Percentiles rank a stretch among this genome's conserved stretches.
Evolutionary conservation across 140 eudicot species (phyloP).

Genomic region (Stevia rebaudiana): DNA sequence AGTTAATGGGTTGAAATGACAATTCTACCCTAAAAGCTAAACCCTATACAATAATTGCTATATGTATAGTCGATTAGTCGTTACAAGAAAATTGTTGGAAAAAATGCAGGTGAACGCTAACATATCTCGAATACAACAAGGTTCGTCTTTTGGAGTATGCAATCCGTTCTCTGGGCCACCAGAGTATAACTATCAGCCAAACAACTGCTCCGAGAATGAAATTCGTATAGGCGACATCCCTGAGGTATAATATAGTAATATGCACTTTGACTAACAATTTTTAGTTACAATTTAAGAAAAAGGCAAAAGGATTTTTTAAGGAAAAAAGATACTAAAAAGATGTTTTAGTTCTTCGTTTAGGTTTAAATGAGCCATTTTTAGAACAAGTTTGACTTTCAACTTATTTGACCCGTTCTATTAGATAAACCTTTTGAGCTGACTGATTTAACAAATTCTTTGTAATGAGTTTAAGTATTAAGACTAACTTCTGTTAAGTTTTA

Average conservation of each 20-base stretch:
- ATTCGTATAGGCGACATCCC: slow-evolving; percentile 77
- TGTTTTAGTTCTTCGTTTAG: not conserved
- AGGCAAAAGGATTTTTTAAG: too few relatives aligned
- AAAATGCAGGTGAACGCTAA: slow-evolving; percentile 62
- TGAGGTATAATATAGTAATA: slow-evolving; percentile 49
- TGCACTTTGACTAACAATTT: not conserved
- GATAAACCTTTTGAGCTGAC: not conserved
- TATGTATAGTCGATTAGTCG: too few relatives aligned
- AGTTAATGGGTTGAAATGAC: not conserved
- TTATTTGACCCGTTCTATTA: not conserved
- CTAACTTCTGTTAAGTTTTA: too few relatives aligned
- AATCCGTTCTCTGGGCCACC: slow-evolving; percentile 94
- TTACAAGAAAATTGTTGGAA: not conserved
- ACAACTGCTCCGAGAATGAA: slow-evolving; percentile 57
- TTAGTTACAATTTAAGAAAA: not conserved
- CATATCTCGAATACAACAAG: slow-evolving; percentile 46
- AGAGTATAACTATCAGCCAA: slow-evolving; percentile 50
- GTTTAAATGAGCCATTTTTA: too few relatives aligned
- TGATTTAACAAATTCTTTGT: too few relatives aligned
- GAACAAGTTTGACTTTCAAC: not conserved
- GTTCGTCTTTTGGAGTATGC: slow-evolving; percentile 60
- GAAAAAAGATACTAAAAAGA: too few relatives aligned
- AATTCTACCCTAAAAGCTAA: not conserved
- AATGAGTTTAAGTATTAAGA: too few relatives aligned
- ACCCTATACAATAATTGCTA: not conserved